Evolutionary conservation across 2,329 filamentous ascomycete species (phyloP).

Genomic region (Arthroderma sp.): DNA sequence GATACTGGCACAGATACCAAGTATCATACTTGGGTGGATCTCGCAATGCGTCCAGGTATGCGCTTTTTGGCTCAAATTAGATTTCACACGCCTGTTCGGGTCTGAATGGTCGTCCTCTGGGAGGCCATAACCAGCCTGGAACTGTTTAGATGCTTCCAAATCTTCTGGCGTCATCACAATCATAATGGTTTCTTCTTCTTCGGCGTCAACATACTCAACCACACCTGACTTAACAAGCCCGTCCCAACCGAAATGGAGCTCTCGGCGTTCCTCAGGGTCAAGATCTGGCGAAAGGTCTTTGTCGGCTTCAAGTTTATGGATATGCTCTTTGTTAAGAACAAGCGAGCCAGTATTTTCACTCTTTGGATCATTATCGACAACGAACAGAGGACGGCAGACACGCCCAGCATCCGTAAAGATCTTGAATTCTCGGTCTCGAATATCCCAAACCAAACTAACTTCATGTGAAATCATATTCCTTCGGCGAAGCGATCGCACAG

Average conservation of each 20-base stretch:
- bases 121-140: constrained; percentile 52
- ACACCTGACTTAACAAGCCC: constrained; percentile 72
- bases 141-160: constrained; percentile 60
- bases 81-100: constrained; percentile 75
- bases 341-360: constrained; percentile 64
- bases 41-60: constrained; percentile 97
- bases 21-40: constrained; percentile 97
- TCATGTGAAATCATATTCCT: constrained; percentile 78
- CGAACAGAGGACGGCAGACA: constrained; percentile 86
- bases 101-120: constrained; percentile 53
- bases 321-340: constrained; percentile 72
- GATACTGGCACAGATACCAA: constrained; percentile 96
- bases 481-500: constrained; percentile 64
- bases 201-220: constrained; percentile 91
- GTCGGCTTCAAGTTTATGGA: constrained; percentile 62
- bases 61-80: constrained; percentile 71
- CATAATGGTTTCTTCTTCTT: constrained; percentile 98
- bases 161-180: constrained; percentile 98
- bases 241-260: constrained; percentile 69
- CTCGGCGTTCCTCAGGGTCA: constrained; percentile 44
- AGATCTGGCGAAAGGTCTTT: constrained; percentile 49
- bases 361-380: constrained; percentile 72
- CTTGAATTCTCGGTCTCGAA: constrained; percentile 94
- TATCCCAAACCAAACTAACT: constrained; percentile 88
- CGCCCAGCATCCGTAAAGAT: constrained; percentile 95